Evolutionary conservation across 805 yeast species (phyloP).

Genomic region (Monosporozyma aerobia): DNA sequence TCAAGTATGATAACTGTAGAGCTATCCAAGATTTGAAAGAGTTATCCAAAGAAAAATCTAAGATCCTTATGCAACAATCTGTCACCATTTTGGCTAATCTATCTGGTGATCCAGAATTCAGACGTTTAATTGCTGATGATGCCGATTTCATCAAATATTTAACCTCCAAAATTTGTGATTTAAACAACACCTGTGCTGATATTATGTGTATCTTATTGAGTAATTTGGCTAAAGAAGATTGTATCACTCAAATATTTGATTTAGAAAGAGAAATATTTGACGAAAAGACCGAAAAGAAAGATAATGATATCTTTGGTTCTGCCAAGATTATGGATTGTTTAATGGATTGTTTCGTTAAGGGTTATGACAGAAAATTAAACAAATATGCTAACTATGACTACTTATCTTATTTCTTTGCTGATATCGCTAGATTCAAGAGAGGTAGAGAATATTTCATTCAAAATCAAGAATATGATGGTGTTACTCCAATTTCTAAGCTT

Average conservation of each 20-base stretch:
- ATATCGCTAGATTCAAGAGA: slow-evolving; percentile 61
- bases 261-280: slow-evolving; percentile 25
- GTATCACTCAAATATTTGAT: slow-evolving; percentile 44
- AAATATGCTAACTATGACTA: slow-evolving; percentile 71
- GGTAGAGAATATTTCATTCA: slow-evolving; percentile 76
- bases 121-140: slow-evolving; percentile 61
- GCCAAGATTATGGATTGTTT: slow-evolving; percentile 61
- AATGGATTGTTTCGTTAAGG: slow-evolving; percentile 84
- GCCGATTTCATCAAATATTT: slow-evolving; percentile 42
- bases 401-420: slow-evolving; percentile 81
- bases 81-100: slow-evolving; percentile 75
- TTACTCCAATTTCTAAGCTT: slow-evolving; percentile 73
- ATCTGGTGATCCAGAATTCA: slow-evolving; percentile 58
- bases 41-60: slow-evolving; percentile 45
- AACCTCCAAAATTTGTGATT: slow-evolving; percentile 41
- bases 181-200: slow-evolving; percentile 62
- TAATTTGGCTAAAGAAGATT: slow-evolving; percentile 73
- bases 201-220: slow-evolving; percentile 75
- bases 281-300: slow-evolving; percentile 29
- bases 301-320: slow-evolving; percentile 42
- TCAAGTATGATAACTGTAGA: slow-evolving; percentile 57
- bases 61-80: slow-evolving; percentile 52
- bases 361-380: slow-evolving; percentile 63
- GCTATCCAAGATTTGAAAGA: slow-evolving; percentile 66
- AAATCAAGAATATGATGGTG: slow-evolving; percentile 61